Evolutionary conservation across 768 basidiomycete genomes (phyloP), one percentile per base, ranked within the genome.

Genomic region (Mycena indigotica): DNA sequence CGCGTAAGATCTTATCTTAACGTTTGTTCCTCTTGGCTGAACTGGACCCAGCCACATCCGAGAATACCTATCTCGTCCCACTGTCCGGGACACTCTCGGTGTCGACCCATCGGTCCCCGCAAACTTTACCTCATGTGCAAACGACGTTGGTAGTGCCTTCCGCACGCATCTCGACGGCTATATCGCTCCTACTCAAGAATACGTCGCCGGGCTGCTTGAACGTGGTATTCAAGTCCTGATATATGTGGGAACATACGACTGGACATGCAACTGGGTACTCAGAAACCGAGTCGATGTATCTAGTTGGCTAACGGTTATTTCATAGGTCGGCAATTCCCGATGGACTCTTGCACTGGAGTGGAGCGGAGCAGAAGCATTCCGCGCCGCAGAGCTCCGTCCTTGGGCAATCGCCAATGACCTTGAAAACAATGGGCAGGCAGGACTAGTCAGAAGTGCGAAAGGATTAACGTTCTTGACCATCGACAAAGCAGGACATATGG

Each of bases 261-360:
- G 84, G 84, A 85, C 85, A 52, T 91, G 89, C 70, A 90, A 90
- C 67, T 87, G n/a, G n/a, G n/a, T n/a, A n/a, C n/a, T n/a, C n/a
- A n/a, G n/a, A n/a, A n/a, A n/a, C n/a, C n/a, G n/a, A n/a, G n/a
- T n/a, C n/a, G n/a, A n/a, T n/a, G n/a, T n/a, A n/a, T n/a, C n/a
- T n/a, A n/a, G n/a, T n/a, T n/a, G n/a, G n/a, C n/a, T n/a, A n/a
- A n/a, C n/a, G n/a, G n/a, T n/a, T n/a, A n/a, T n/a, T n/a, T n/a
- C n/a, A n/a, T n/a, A 84, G 79, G 72, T 89, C 25, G 87, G 86
- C 4, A 92, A 92, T 67, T 82, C 86, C 64, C 74, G 79, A 26
- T 93, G 90, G 90, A 83, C 85, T 5, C 71, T 85, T 50, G 72
- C 73, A 26, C 75, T 94, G 59, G 83, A 88, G 54, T 93, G 92